These are phyloP conservation scores for Pedinophyceae sp. DNA, from an alignment of 139 green algal species.

Conservation along the genomic window DNA sequence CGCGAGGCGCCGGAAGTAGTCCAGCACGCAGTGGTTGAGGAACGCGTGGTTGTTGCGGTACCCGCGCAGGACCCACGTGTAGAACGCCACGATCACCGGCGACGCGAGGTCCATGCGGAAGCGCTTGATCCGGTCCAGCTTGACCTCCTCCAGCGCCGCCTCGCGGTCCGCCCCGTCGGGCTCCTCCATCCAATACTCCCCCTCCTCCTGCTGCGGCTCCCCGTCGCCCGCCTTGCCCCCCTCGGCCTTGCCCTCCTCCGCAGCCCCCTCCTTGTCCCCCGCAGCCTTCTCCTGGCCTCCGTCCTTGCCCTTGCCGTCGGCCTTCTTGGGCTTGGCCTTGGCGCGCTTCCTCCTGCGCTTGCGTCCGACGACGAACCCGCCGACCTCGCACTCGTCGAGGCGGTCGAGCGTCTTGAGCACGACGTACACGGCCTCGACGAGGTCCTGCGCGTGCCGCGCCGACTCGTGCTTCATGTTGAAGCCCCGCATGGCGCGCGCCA, in stretches of 20 bases:
- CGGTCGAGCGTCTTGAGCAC: conserved; percentile 48
- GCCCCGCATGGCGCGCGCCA: conserved; percentile 29
- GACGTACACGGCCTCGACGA: conserved; percentile 41
- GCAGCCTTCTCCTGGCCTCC: background rate
- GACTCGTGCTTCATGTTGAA: conserved; percentile 41
- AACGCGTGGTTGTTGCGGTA: conserved; percentile 28
- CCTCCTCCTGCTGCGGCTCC: conserved; percentile 8
- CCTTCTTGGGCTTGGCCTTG: background rate
- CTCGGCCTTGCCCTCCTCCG: conserved; percentile 5
- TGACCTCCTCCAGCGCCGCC: no score
- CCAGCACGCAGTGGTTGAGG: conserved; percentile 32
- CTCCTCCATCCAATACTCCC: conserved; percentile 7
- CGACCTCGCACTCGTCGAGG: conserved; percentile 8
- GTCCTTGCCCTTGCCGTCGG: background rate
- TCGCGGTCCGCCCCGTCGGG: no score
- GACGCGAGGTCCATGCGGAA: conserved; percentile 33
- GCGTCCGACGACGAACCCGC: conserved; percentile 17
- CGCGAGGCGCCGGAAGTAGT: conserved; percentile 40
- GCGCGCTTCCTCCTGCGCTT: background rate
- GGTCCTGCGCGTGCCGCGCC: conserved; percentile 27
- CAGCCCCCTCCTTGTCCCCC: conserved; percentile 8
- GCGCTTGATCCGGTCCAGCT: conserved; percentile 22
- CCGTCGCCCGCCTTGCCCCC: conserved; percentile 5
- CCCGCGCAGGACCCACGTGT: conserved; percentile 34
- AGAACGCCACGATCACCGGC: conserved; percentile 49